phyloP scores from a whole-genome alignment of 345 rosid species.

The Eucalyptus sideroxylon region DNA sequence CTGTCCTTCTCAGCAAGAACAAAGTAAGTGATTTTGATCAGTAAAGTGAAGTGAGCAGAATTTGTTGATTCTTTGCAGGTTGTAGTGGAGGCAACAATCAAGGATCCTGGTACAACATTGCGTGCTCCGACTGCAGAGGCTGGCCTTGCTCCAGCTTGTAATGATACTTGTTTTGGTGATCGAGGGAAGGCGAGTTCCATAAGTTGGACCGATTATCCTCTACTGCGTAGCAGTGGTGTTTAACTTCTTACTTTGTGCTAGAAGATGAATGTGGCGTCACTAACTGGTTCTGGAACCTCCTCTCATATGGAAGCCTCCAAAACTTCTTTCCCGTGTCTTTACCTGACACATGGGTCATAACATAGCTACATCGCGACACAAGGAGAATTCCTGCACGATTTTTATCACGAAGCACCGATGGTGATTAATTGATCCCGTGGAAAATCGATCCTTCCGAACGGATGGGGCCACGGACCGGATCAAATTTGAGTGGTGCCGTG shows the following conservation, averaged over 20 bases:
- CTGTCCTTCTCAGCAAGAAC: not conserved
- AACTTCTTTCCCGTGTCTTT: not conserved
- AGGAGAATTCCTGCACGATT: too few species aligned
- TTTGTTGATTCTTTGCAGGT: constrained; percentile 20
- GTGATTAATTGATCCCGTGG: too few species aligned
- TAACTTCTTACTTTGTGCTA: not conserved
- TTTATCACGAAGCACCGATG: too few species aligned
- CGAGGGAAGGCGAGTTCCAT: constrained; percentile 56
- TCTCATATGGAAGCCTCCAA: not conserved
- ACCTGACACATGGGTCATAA: too few species aligned
- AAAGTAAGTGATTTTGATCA: not conserved
- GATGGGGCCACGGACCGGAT: not conserved
- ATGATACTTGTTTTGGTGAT: constrained; percentile 63
- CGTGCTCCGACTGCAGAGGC: constrained; percentile 81
- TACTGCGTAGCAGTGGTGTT: not conserved
- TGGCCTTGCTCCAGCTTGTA: constrained; percentile 83
- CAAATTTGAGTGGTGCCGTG: not conserved
- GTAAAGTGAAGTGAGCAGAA: not conserved
- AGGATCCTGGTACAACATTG: constrained; percentile 61
- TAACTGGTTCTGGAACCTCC: not conserved
- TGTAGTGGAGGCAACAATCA: constrained; percentile 65
- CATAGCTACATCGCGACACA: too few species aligned
- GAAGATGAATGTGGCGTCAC: not conserved
- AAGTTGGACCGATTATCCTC: not conserved
- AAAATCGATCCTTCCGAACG: too few species aligned